Base-by-base conservation (phyloP, 2,329 filamentous ascomycete genomes). In the Ophiostoma sp. region DNA sequence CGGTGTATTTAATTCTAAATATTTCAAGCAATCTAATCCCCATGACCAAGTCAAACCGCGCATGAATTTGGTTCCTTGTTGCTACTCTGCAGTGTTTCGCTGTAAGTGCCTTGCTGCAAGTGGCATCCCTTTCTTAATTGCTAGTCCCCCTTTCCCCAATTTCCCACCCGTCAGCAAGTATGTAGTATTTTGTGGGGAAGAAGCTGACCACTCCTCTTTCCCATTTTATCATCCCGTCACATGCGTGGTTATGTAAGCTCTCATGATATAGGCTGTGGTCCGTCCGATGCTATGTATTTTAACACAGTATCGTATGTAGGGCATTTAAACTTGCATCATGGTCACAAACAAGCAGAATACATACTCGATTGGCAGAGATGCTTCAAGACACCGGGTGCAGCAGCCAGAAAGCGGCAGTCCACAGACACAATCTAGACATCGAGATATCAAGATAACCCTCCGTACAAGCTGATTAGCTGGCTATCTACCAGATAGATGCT, bases 101-200 rank as follows among this genome's bases (percentile, higher is more conserved):
- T 27, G 17, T 52, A 27, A 57, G 52, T 57, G 52, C 17, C 15
- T 48, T 48, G 15, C 44, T 17, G 44, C 44, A 48, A 48, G 10
- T 27, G 10, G n/a, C 52, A 8, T 54, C 27, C 52, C 52, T 17
- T 7, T 48, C 23, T 15, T 15, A 15, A 17, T 48, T 48, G 20
- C 6, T 48, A 48, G 44, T 20, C 44, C 44, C 44, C 44, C 20
- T 27, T 57, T 11, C 52, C 52, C 52, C n/a, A 57, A 27, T 57
- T 57, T 27, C 52, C n/a, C 44, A 13, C 11, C n/a, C 52, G 52
- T 27, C 52, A 57, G 52, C n/a, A 57, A 57, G 27, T 31, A 31
- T 31, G 52, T 57, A 57, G 52, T 17, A 57, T 27, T 27, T 27
- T 57, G 52, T 57, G 52, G 52, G 52, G 52, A 57, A 57, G 52